Conservation (phyloP, 176 grass and related monocot species). For the Rhynchospora breviuscula region DNA sequence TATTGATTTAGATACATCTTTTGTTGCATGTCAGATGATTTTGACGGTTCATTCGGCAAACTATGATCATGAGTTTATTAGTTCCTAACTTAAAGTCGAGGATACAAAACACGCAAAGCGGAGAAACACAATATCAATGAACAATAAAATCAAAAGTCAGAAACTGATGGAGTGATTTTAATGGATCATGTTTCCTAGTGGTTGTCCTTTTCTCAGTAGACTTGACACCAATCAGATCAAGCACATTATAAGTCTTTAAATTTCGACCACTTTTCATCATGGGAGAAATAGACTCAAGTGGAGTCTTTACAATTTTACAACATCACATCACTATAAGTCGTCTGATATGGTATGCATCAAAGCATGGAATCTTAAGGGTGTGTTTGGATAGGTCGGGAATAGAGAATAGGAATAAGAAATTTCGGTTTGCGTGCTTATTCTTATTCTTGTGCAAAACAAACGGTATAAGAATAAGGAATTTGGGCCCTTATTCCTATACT, state of each 20-base stretch:
- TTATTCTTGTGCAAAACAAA: too few species aligned
- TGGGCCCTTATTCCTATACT: too few species aligned
- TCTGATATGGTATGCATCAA: background rate
- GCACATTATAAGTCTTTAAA: background rate
- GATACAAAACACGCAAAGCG: background rate
- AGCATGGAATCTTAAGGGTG: too few species aligned
- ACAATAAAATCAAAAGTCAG: background rate
- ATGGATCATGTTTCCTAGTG: background rate
- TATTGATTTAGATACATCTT: too few species aligned
- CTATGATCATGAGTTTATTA: too few species aligned
- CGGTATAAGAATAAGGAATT: too few species aligned
- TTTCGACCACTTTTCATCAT: background rate
- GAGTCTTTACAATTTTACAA: background rate
- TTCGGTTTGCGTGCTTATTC: too few species aligned
- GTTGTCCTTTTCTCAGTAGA: background rate
- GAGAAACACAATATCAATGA: background rate
- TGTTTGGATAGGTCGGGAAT: too few species aligned
- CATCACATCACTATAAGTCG: background rate
- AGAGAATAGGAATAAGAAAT: too few species aligned
- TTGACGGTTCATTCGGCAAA: too few species aligned
- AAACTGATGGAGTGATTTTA: too few species aligned
- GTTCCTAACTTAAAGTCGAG: background rate
- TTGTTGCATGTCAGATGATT: too few species aligned
- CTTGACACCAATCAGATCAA: background rate
- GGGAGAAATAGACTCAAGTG: background rate